Evolutionary conservation across 495 filamentous ascomycete genomes (phyloP).

Genomic region (Penicillium manginii): DNA sequence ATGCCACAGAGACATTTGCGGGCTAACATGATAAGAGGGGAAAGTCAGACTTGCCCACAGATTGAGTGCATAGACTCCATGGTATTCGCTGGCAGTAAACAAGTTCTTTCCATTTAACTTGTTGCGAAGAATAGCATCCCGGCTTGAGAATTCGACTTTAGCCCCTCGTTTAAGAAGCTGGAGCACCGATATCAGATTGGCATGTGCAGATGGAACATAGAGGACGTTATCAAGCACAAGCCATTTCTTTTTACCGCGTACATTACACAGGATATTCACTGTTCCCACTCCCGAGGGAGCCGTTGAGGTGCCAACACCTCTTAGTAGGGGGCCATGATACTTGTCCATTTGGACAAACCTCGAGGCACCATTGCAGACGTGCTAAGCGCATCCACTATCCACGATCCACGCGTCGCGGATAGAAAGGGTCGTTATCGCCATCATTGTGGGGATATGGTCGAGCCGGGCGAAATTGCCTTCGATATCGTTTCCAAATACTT

Average conservation of each 20-base stretch:
- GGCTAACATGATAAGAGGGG: conserved; percentile 23
- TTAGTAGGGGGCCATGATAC: conserved; percentile 15
- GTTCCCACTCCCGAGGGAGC: conserved; percentile 8
- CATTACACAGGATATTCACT: conserved; percentile 15
- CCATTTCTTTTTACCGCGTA: conserved; percentile 20
- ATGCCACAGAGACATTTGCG: conserved; percentile 20
- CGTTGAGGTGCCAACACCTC: conserved; percentile 16
- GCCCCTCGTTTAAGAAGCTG: conserved; percentile 21
- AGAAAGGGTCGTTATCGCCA: conserved; percentile 15
- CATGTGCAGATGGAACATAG: conserved; percentile 16
- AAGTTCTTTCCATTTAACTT: conserved; percentile 19
- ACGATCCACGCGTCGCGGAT: conserved; percentile 21
- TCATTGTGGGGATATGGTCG: conserved; percentile 13
- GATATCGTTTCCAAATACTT: conserved; percentile 16
- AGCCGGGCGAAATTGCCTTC: conserved; percentile 16
- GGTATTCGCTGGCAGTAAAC: conserved; percentile 19
- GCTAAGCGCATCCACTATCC: conserved; percentile 21
- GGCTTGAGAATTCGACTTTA: conserved; percentile 18
- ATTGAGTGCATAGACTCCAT: conserved; percentile 20
- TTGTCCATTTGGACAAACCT: conserved; percentile 16
- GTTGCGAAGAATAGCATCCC: conserved; percentile 7
- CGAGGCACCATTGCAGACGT: conserved; percentile 18
- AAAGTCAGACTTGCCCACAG: conserved; percentile 16
- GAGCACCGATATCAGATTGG: conserved; percentile 17
- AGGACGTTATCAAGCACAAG: conserved; percentile 18